Evolutionary conservation across 352 stramenopile species (phyloP), one percentile per base, ranked within the genome.

Genomic region (Phytophthora cactorum): DNA sequence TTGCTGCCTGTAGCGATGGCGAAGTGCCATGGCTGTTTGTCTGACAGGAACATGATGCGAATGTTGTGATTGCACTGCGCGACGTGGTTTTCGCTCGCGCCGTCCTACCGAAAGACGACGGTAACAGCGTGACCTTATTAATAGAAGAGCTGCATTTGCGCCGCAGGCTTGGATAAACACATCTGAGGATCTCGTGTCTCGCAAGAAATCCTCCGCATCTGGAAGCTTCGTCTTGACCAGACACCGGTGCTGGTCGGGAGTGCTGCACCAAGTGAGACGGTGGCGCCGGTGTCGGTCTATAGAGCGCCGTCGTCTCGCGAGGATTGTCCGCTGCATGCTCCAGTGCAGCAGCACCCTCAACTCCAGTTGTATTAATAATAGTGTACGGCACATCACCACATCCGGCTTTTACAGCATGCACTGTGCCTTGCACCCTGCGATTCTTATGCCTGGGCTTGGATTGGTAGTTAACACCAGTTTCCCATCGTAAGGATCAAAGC

Each of bases 401-500:
- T 68, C 65, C 39, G 58, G 51, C 45, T 73, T 73, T 52, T 65
- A 44, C 59, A 65, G 59, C 59, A 61, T 74, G 66, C 60, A 70
- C 52, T 50, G 65, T 58, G 53, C 49, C 45, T 73, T 69, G 59
- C 39, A 32, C 65, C 31, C n/a, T 0, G 10, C 17, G 36, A 50
- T 43, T 70, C 49, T 39, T 61, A 66, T 65, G 54, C 60, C 38
- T 27, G 9, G 10, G n/a, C 46, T 49, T 29, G 59, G 39, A 74
- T 77, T 75, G 67, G 67, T 32, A 27, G 52, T 38, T 57, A 54
- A 52, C 12, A 25, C 34, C 15, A 9, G 27, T n/a, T 72, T 51
- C 69, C 69, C 69, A 77, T 77, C 69, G 59, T 31, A 39, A 63
- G 54, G 65, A 73, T 71, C 55, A 59, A 65, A 27, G 17, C 22